Base-by-base conservation (phyloP, 768 basidiomycete genomes). In the Ramaria rubella region DNA sequence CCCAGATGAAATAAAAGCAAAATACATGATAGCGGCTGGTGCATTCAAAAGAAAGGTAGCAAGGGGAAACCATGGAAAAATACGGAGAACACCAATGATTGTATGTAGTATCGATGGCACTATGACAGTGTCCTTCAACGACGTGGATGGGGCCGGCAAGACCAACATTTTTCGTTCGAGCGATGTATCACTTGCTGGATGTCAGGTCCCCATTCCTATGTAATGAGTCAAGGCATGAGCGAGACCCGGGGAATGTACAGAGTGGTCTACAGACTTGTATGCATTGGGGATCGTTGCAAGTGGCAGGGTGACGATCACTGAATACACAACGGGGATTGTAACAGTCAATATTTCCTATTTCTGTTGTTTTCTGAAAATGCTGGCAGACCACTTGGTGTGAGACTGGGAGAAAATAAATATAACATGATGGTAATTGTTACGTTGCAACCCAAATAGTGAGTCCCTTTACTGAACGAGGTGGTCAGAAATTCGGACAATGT, bases 361-460 rank as follows among this genome's bases (percentile, higher is more conserved):
- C 33, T 9, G 17, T 31, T 15, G 44, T 46, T 26, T 56, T 46
- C 33, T 46, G 43, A 24, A 56, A 56, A 24, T 56, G 55, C 55
- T 56, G 23, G n/a, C 21, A 14, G n/a, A n/a, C n/a, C n/a, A 33
- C 12, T 3, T 29, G 23, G 43, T 48, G 24, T 26, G 55, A 34
- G n/a, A 21, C 5, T 30, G 26, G 48, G 43, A 48, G 2, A 19
- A 21, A 1, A 1, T 8, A 14, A 48, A 46, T 6, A 1, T n/a
- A 46, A 7, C 26, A 31, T 43, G 44, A 30, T 23, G 44, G 30
- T 42, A 17, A 40, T 14, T 34, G 17, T 23, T 24, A 56, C 55
- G 36, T 56, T 56, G 48, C 55, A 56, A 17, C 27, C 55, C 44
- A 56, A 31, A 45, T 45, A 36, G 30, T 56, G 55, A 6, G 26